phyloP scores from a whole-genome alignment of 306 rosid genomes.

The Pachyrhizus erosus region DNA sequence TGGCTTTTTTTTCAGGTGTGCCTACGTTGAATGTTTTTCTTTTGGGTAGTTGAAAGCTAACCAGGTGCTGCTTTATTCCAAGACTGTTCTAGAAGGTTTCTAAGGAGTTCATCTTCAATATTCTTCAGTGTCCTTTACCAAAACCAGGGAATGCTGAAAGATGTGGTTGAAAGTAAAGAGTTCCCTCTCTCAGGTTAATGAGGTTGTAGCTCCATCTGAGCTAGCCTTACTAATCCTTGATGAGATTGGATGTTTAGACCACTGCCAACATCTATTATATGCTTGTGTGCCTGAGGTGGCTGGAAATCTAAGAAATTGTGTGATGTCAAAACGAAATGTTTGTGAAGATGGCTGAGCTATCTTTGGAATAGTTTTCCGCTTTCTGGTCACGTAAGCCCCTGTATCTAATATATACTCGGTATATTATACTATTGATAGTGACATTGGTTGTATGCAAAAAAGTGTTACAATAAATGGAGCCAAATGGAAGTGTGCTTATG shows the following conservation, averaged over 20 bases:
- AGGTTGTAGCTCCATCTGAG: conserved; percentile 52
- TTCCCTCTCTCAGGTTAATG: conserved; percentile 54
- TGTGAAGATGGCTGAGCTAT: conserved; percentile 79
- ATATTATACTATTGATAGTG: conserved; percentile 40
- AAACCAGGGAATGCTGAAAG: conserved; percentile 92
- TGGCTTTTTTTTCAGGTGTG: conserved; percentile 49
- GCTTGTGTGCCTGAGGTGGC: conserved; percentile 49
- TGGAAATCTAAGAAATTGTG: conserved; percentile 43
- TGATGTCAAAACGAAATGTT: conserved; percentile 55
- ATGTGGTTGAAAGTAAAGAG: conserved; percentile 73
- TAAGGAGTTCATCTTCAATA: conserved; percentile 15
- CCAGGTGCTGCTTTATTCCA: conserved; percentile 35
- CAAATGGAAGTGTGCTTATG: conserved; percentile 79
- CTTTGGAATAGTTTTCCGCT: conserved; percentile 37
- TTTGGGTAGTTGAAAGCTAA: conserved; percentile 39
- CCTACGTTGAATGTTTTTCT: neutral
- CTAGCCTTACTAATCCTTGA: conserved; percentile 53
- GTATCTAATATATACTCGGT: neutral
- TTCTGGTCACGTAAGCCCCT: conserved; percentile 31
- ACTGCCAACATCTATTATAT: conserved; percentile 36
- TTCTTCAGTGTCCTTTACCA: conserved; percentile 52
- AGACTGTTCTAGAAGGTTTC: conserved; percentile 3
- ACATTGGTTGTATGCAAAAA: conserved; percentile 30
- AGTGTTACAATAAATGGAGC: conserved; percentile 60
- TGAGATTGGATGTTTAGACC: conserved; percentile 57